Evolutionary conservation across 1,139 yeast species (phyloP).

Genomic region (Lodderomyces orthopsilosis): DNA sequence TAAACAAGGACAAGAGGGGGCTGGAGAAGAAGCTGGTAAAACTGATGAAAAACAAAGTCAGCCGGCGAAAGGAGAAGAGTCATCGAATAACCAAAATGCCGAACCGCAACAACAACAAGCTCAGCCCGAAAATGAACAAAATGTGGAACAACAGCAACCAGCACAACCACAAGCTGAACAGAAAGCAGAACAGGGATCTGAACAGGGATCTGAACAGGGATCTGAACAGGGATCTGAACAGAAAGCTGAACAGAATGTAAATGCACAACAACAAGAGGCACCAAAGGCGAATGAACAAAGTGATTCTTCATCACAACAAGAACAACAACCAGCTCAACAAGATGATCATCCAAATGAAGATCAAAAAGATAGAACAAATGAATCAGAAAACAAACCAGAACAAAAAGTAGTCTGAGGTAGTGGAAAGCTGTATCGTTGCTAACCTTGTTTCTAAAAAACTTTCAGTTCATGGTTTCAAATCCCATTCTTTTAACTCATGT

Average conservation of each 20-base stretch:
- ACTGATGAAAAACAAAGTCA: constrained; percentile 1
- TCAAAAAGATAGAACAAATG: constrained; percentile 2
- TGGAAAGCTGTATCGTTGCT: background rate
- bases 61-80: background rate
- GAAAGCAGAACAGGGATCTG: too few relatives aligned
- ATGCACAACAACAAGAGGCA: constrained; percentile 1
- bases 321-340: constrained; percentile 2
- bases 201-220: too few relatives aligned
- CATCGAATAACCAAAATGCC: background rate
- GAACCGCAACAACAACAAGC: background rate
- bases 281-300: background rate
- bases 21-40: background rate
- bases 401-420: background rate
- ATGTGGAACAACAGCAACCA: background rate
- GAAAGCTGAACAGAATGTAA: too few relatives aligned
- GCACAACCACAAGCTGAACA: constrained; percentile 2
- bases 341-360: constrained; percentile 7
- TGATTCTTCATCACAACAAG: background rate
- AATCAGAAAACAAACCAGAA: constrained; percentile 2
- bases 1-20: background rate
- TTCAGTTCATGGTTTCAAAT: too few relatives aligned
- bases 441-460: too few relatives aligned
- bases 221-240: background rate
- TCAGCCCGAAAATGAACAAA: background rate
- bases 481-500: too few relatives aligned